Evolutionary conservation across 441 rosid species (phyloP).

Genomic region (Biscutella laevigata): DNA sequence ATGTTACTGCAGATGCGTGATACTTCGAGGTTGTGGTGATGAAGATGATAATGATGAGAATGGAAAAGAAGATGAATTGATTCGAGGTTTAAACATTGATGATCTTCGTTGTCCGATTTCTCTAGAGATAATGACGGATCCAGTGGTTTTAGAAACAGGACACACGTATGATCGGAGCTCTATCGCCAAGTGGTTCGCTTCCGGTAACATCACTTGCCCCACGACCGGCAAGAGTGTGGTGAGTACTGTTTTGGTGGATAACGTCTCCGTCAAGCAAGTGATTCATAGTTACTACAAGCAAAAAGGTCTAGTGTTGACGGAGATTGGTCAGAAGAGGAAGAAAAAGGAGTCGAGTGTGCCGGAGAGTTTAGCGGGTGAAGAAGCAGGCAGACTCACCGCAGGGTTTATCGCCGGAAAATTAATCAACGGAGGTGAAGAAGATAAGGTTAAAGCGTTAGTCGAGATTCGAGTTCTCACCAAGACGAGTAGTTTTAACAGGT

Average conservation of each 20-base stretch:
- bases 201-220: conserved; percentile 68
- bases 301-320: conserved; percentile 26
- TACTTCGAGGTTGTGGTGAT: conserved; percentile 35
- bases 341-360: conserved; percentile 26
- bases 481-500: conserved; percentile 48
- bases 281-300: conserved; percentile 39
- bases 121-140: conserved; percentile 70
- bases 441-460: conserved; percentile 41
- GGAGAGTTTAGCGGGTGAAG: conserved; percentile 55
- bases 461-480: conserved; percentile 68
- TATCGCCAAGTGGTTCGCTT: conserved; percentile 55
- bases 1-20: conserved; percentile 52
- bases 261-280: conserved; percentile 44
- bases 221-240: conserved; percentile 51
- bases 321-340: conserved; percentile 24
- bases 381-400: conserved; percentile 42
- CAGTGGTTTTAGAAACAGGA: conserved; percentile 58
- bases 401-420: conserved; percentile 38
- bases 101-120: conserved; percentile 77
- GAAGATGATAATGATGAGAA: conserved; percentile 3
- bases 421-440: conserved; percentile 27
- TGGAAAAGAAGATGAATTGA: conserved; percentile 1
- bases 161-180: conserved; percentile 74
- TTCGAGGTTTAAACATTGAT: conserved; percentile 33
- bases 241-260: conserved; percentile 37